These are phyloP conservation scores for Daldinia decipiens DNA, from an alignment of 495 filamentous ascomycete species.

Conservation along the genomic window DNA sequence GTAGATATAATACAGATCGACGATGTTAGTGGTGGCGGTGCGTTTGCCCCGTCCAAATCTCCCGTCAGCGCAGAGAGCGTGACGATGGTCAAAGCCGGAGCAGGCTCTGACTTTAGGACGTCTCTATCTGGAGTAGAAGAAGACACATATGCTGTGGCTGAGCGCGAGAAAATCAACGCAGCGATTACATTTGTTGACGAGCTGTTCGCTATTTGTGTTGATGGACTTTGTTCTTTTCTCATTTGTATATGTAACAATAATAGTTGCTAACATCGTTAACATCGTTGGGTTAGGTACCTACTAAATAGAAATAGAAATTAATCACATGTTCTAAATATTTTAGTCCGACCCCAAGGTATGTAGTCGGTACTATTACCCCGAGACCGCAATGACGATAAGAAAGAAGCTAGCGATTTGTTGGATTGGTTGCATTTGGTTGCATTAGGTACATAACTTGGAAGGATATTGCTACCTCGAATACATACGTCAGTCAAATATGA, in stretches of 20 bases:
- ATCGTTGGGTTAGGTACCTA: too few relatives aligned
- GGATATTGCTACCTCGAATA: slow-evolving; percentile 2
- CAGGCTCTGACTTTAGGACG: slow-evolving; percentile 30
- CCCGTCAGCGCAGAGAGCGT: slow-evolving; percentile 23
- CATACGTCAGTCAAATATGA: slow-evolving; percentile 16
- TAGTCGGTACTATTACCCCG: not conserved
- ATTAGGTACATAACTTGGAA: not conserved
- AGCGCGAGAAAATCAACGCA: slow-evolving; percentile 42
- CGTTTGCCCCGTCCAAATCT: slow-evolving; percentile 12
- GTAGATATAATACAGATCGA: slow-evolving; percentile 56
- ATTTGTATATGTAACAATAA: not conserved
- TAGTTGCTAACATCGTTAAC: not conserved
- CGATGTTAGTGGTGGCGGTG: slow-evolving; percentile 18
- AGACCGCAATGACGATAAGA: slow-evolving; percentile 4
- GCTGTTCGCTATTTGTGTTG: slow-evolving; percentile 50
- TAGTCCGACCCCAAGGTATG: not conserved
- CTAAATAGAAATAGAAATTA: not conserved
- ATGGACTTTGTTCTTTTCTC: slow-evolving; percentile 28
- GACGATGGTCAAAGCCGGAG: slow-evolving; percentile 34
- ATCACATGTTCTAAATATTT: not conserved
- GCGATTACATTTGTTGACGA: slow-evolving; percentile 55
- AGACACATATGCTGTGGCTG: not conserved
- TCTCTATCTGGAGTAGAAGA: slow-evolving; percentile 6
- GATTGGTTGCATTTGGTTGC: not conserved
- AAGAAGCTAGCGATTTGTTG: not conserved